These are phyloP conservation scores for Nectriaceae sp. DNA, from an alignment of 2,329 filamentous ascomycete species.

Conservation along the genomic window DNA sequence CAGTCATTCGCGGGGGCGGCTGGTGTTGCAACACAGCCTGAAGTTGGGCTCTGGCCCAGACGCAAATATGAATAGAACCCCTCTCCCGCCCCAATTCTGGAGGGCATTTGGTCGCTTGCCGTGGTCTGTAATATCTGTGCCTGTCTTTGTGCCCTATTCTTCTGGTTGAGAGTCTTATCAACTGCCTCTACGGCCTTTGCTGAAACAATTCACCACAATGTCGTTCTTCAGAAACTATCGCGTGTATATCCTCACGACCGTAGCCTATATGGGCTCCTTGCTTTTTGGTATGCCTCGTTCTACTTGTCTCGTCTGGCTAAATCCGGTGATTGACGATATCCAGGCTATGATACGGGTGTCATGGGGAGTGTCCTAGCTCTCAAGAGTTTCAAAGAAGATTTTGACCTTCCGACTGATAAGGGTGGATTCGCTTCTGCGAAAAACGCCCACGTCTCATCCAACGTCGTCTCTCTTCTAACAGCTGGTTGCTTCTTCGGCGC, in stretches of 20 bases:
- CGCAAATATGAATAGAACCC: too few relatives aligned
- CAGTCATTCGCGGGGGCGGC: too few relatives aligned
- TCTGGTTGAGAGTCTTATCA: too few relatives aligned
- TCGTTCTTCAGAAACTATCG: conserved; percentile 12
- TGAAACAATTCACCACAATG: too few relatives aligned
- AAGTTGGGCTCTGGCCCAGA: too few relatives aligned
- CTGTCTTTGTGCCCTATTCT: too few relatives aligned
- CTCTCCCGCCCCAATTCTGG: too few relatives aligned
- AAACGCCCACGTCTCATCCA: conserved; percentile 16
- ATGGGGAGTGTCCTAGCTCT: conserved; percentile 18
- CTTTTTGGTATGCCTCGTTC: conserved; percentile 6
- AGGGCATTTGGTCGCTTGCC: too few relatives aligned
- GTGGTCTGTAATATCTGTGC: too few relatives aligned
- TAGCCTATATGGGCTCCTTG: conserved; percentile 10
- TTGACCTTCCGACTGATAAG: conserved; percentile 14
- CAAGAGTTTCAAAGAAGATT: conserved; percentile 17
- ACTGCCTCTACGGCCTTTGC: too few relatives aligned
- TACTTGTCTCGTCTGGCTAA: neutral
- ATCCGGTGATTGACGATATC: neutral
- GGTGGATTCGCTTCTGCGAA: conserved; percentile 13
- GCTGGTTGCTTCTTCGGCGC: conserved; percentile 26
- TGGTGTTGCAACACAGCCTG: too few relatives aligned
- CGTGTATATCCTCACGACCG: conserved; percentile 10
- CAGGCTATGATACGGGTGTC: conserved; percentile 13
- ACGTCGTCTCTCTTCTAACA: conserved; percentile 19